Evolutionary conservation across 2,329 filamentous ascomycete genomes (phyloP).

Genomic region (Pseudophaeomoniella oleicola): DNA sequence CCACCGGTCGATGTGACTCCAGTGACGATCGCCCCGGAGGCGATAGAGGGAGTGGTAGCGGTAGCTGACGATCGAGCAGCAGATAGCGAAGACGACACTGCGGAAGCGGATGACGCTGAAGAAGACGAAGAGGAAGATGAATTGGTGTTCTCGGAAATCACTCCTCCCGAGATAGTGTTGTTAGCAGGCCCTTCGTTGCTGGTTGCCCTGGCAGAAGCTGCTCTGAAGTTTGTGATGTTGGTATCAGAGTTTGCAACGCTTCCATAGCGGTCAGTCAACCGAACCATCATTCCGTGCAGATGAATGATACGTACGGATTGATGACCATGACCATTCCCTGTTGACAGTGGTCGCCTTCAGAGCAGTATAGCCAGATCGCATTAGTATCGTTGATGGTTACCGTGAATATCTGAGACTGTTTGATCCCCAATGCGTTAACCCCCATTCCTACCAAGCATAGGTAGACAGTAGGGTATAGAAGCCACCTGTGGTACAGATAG

Average conservation of each 20-base stretch:
- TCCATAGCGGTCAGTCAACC: neutral
- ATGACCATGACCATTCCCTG: constrained; percentile 1
- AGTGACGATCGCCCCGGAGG: neutral
- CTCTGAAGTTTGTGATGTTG: neutral
- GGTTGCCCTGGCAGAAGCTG: neutral
- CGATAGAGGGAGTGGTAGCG: neutral
- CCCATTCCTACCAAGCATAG: neutral
- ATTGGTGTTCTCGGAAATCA: neutral
- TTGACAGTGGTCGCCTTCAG: constrained; percentile 1
- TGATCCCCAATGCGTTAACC: neutral
- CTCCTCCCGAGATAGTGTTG: neutral
- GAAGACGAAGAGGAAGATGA: neutral
- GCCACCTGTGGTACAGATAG: no score
- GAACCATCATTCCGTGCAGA: neutral
- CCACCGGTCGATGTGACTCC: neutral
- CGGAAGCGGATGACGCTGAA: neutral
- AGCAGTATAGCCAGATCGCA: constrained; percentile 1
- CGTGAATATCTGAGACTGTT: constrained; percentile 1
- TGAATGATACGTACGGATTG: constrained; percentile 1
- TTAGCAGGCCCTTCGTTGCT: constrained; percentile 1
- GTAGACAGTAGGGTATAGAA: neutral
- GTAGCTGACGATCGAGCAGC: neutral
- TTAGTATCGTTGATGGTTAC: constrained; percentile 1
- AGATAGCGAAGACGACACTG: neutral
- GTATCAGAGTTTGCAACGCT: neutral